Percentiles rank a stretch among this genome's conserved stretches.
These are phyloP conservation scores for Saccharomyces hybrid DNA, from an alignment of 1,139 yeast genomes.

Conservation along the genomic window DNA sequence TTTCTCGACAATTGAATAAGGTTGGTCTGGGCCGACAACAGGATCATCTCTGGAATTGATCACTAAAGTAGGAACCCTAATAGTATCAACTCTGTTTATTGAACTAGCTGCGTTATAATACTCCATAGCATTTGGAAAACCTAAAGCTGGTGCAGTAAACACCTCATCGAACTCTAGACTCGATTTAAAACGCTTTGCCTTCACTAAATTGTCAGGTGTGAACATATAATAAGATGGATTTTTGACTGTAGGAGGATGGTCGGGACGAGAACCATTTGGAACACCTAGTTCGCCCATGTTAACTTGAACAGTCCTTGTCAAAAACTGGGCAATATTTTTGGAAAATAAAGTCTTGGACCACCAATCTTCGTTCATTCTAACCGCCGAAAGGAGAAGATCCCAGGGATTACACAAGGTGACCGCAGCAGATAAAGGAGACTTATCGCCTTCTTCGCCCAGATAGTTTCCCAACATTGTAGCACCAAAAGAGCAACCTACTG, in stretches of 20 bases:
- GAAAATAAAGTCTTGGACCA: conserved; percentile 58
- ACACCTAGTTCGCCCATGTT: conserved; percentile 49
- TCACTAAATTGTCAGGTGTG: conserved; percentile 33
- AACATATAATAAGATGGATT: conserved; percentile 27
- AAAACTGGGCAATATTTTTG: conserved; percentile 58
- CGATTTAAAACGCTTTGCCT: conserved; percentile 33
- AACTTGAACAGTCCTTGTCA: conserved; percentile 53
- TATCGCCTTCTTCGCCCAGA: conserved; percentile 61
- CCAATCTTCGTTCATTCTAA: conserved; percentile 44
- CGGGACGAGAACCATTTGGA: conserved; percentile 23
- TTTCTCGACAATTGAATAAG: conserved; percentile 47
- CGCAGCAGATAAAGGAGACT: conserved; percentile 54
- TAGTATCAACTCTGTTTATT: conserved; percentile 43
- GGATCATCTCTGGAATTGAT: conserved; percentile 81
- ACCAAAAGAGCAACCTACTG: conserved; percentile 86
- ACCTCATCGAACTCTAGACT: conserved; percentile 58
- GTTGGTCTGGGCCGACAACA: conserved; percentile 60
- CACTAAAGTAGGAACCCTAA: conserved; percentile 61
- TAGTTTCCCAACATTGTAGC: conserved; percentile 72
- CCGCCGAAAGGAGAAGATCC: conserved; percentile 61
- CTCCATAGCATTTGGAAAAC: conserved; percentile 60
- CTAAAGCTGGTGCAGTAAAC: conserved; percentile 68
- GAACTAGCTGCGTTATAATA: conserved; percentile 72
- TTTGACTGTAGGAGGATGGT: conserved; percentile 32
- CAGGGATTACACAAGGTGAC: conserved; percentile 71